Percentiles rank a stretch among this genome's conserved stretches.
Conservation (phyloP, 78 protist species). For the Chrysochromulina tobinii region DNA sequence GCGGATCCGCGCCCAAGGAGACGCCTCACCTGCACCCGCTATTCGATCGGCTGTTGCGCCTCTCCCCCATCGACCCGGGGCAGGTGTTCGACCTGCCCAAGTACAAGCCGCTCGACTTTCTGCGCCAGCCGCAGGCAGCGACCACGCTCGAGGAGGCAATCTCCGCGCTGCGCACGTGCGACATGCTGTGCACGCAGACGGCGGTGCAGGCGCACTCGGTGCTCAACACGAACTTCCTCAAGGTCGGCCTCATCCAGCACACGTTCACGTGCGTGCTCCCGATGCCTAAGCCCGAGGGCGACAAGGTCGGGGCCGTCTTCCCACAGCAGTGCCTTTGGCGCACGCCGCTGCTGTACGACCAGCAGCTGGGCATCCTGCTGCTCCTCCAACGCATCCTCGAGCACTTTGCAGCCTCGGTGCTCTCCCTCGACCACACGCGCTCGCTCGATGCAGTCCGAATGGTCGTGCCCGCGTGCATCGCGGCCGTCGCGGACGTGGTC, state of each 20-base stretch:
- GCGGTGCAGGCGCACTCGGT: slow-evolving; percentile 48
- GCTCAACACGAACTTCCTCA: slow-evolving; percentile 3
- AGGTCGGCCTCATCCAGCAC: slow-evolving; percentile 42
- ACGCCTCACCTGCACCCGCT: slow-evolving; percentile 28
- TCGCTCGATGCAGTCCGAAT: slow-evolving; percentile 57
- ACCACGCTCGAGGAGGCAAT: slow-evolving; percentile 26
- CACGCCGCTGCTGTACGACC: slow-evolving; percentile 20
- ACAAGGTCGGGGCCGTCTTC: background rate
- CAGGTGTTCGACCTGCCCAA: background rate
- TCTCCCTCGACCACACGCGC: slow-evolving; percentile 17
- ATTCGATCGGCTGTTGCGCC: slow-evolving; percentile 33
- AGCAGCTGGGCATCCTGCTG: slow-evolving; percentile 37
- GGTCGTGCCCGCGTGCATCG: slow-evolving; percentile 28
- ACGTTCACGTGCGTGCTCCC: slow-evolving; percentile 45
- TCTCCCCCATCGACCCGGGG: slow-evolving; percentile 28
- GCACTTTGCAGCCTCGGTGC: slow-evolving; percentile 46
- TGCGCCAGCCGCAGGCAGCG: background rate
- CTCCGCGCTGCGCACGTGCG: slow-evolving; percentile 41
- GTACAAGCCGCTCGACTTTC: slow-evolving; percentile 19
- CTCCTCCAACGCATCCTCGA: slow-evolving; percentile 49
- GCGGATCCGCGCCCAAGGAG: background rate
- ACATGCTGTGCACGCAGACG: slow-evolving; percentile 31
- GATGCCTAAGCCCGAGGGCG: slow-evolving; percentile 39
- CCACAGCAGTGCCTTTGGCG: slow-evolving; percentile 19
- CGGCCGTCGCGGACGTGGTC: slow-evolving; percentile 64